These are phyloP conservation scores for Acanthamoeba quina DNA, from an alignment of 208 protist genomes.

Conservation along the genomic window DNA sequence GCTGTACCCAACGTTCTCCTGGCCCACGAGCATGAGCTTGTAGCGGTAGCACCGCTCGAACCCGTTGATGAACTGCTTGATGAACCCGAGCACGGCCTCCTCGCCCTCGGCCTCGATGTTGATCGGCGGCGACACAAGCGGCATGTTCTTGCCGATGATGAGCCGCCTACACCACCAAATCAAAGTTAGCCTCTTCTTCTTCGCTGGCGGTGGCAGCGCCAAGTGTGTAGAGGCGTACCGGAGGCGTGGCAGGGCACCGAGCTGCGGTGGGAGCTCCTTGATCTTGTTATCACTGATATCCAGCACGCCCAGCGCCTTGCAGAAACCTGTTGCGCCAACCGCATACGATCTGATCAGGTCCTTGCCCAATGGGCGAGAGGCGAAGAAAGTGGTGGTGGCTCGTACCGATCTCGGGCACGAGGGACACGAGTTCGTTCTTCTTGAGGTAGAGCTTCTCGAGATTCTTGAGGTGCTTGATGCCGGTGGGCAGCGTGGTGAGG, in stretches of 20 bases:
- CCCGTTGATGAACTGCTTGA: slow-evolving; percentile 61
- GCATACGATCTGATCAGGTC: not conserved
- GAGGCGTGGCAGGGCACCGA: slow-evolving; percentile 14
- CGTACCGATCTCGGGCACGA: slow-evolving; percentile 41
- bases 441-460: slow-evolving; percentile 39
- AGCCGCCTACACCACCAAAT: not conserved
- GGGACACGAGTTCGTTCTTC: slow-evolving; percentile 25
- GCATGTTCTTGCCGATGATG: slow-evolving; percentile 49
- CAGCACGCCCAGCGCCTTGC: slow-evolving; percentile 23
- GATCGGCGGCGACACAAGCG: slow-evolving; percentile 29
- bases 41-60: slow-evolving; percentile 67
- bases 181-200: not conserved
- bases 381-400: too few relatives aligned
- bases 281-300: slow-evolving; percentile 69
- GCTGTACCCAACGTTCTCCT: slow-evolving; percentile 68
- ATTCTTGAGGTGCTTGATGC: slow-evolving; percentile 44
- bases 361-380: not conserved
- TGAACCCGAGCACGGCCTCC: slow-evolving; percentile 12
- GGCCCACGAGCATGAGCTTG: slow-evolving; percentile 73
- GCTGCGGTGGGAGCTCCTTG: slow-evolving; percentile 41
- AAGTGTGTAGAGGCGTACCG: not conserved
- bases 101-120: slow-evolving; percentile 51
- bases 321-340: not conserved
- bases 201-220: not conserved
- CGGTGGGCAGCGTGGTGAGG: slow-evolving; percentile 36